Base-by-base conservation (phyloP, 495 filamentous ascomycete genomes). In the Podospora comata region DNA sequence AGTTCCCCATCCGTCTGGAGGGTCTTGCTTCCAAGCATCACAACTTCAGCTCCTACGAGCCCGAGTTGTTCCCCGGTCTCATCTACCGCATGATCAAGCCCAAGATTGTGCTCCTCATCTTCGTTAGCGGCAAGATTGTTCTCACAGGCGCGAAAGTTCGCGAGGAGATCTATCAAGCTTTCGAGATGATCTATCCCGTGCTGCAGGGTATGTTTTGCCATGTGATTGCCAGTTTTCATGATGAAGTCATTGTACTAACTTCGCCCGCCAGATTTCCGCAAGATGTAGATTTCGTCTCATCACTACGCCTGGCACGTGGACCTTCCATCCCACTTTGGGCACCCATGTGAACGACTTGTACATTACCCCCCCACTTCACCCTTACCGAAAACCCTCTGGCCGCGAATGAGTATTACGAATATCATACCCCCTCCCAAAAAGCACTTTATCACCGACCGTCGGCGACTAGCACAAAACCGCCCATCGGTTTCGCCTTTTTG, bases 31-130 rank as follows among this genome's bases (percentile, higher is more conserved):
- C 88, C 69, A 91, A 93, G 78, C 95, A 99, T 87, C 96, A 98
- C 84, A 94, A 97, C 82, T 99, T 98, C 90, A 96, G 92, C 83
- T 97, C 93, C 57, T 99, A 99, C 79, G 95, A 99, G 81, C 95
- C 95, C 70, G 95, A 99, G 80, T 79, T 99, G 79, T 99, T 99
- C 88, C 96, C 95, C 70, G 95, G 95, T 86, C 87, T 99, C 65
- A 99, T 99, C 84, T 99, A 99, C 79, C 92, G 95, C 79, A 99
- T 99, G 95, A 97, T 98, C 87, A 97, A 97, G 86, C 95, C 95
- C 27, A 98, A 98, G 89, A 98, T 99, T 70, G 95, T 99, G 26
- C 91, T 99, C 19, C 81, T 99, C 81, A 98, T 99, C 78, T 99
- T 99, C 85, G 95, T 99, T 78, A 94, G 91, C 74, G 95, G 95